Percentiles rank a stretch among this genome's conserved stretches.
phyloP scores from a whole-genome alignment of 2,329 filamentous ascomycete species.

The Scortechinia acanthostroma region DNA sequence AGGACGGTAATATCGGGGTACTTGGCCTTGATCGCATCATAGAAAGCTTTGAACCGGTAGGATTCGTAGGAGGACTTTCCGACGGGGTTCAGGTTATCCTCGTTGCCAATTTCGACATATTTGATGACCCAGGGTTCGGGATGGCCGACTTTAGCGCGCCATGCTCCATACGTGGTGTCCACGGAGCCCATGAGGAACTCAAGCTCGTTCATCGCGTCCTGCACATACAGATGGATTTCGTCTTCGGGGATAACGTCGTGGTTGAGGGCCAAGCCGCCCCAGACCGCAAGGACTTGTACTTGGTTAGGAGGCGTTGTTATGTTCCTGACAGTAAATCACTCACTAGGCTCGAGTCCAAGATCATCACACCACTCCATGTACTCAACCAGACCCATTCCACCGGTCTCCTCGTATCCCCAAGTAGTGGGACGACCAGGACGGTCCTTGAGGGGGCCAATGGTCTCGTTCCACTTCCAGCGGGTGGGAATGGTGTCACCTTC shows the following conservation, averaged over 20 bases:
- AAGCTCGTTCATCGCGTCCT: slow-evolving; percentile 54
- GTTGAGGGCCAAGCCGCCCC: slow-evolving; percentile 45
- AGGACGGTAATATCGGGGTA: slow-evolving; percentile 52
- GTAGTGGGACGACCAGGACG: slow-evolving; percentile 43
- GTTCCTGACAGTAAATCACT: slow-evolving; percentile 18
- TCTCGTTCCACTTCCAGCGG: slow-evolving; percentile 43
- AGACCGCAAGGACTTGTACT: slow-evolving; percentile 53
- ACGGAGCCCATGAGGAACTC: slow-evolving; percentile 51
- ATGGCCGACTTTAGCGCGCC: slow-evolving; percentile 51
- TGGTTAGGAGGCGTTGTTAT: slow-evolving; percentile 7
- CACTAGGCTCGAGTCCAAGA: no score
- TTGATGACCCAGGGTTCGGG: slow-evolving; percentile 51
- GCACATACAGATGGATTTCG: slow-evolving; percentile 44
- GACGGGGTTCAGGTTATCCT: slow-evolving; percentile 56
- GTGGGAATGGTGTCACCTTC: slow-evolving; percentile 32
- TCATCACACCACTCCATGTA: slow-evolving; percentile 56
- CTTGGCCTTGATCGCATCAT: slow-evolving; percentile 44
- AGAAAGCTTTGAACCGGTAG: slow-evolving; percentile 49
- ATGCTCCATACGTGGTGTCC: slow-evolving; percentile 44
- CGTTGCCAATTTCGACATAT: slow-evolving; percentile 63
- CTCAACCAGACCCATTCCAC: slow-evolving; percentile 55
- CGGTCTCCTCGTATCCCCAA: slow-evolving; percentile 55
- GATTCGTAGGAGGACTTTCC: slow-evolving; percentile 38
- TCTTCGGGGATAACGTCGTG: no score
- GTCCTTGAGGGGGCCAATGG: slow-evolving; percentile 41